Percentiles rank a stretch among this genome's conserved stretches.
phyloP scores from a whole-genome alignment of 306 rosid species.

The Carpinus fangiana region DNA sequence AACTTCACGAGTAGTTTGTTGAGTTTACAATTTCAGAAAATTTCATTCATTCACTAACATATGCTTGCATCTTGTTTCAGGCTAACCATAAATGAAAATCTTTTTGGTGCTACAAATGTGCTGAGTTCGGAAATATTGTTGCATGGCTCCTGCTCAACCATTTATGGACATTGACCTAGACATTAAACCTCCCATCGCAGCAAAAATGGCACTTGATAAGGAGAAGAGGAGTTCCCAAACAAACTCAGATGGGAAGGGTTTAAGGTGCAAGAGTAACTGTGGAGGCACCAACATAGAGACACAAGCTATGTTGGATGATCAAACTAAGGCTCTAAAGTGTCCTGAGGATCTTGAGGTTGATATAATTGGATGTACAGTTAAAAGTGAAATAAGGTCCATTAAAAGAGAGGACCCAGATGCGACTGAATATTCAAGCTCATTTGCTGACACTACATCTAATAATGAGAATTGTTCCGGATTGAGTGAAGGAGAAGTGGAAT shows the following conservation, averaged over 20 bases:
- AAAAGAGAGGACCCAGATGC: slow-evolving; percentile 79
- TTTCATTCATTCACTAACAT: slow-evolving; percentile 17
- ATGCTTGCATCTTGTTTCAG: slow-evolving; percentile 28
- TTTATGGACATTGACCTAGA: slow-evolving; percentile 29
- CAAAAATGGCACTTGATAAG: slow-evolving; percentile 30
- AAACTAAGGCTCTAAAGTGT: slow-evolving; percentile 32
- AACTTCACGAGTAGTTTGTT: not conserved
- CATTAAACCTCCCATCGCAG: slow-evolving; percentile 28
- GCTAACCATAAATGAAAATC: slow-evolving; percentile 14
- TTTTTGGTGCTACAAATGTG: slow-evolving; percentile 17
- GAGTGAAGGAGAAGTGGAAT: slow-evolving; percentile 82
- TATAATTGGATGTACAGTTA: slow-evolving; percentile 53
- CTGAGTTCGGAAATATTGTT: slow-evolving; percentile 18
- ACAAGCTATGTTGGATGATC: slow-evolving; percentile 48
- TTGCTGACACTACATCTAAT: slow-evolving; percentile 62
- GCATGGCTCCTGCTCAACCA: slow-evolving; percentile 41
- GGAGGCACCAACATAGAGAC: slow-evolving; percentile 38
- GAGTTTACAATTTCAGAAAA: slow-evolving; percentile 3
- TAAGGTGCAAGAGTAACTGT: slow-evolving; percentile 26
- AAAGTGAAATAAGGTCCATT: slow-evolving; percentile 37
- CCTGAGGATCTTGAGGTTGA: slow-evolving; percentile 59
- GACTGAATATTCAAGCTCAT: slow-evolving; percentile 87
- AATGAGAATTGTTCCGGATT: slow-evolving; percentile 50
- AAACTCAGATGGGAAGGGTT: slow-evolving; percentile 37
- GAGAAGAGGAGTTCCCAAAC: slow-evolving; percentile 25